Evolutionary conservation across 192 early-diverging fungal species (phyloP).

Genomic region (Kappamyces sp.): DNA sequence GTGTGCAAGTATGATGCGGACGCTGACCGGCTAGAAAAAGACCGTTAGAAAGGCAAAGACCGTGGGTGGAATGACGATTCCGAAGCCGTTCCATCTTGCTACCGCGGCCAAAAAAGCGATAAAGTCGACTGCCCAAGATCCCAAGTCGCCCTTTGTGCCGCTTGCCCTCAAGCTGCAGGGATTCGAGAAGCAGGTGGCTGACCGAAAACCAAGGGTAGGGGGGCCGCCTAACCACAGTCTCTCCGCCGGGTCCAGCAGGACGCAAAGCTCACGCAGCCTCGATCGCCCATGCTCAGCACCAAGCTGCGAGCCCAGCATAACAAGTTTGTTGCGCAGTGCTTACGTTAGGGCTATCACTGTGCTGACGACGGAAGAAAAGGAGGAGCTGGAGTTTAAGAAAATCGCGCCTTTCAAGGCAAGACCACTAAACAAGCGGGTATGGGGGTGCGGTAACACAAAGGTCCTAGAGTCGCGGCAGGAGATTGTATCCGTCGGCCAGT

Average conservation of each 20-base stretch:
- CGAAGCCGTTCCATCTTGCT: slow-evolving; percentile 45
- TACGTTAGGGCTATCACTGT: slow-evolving; percentile 12
- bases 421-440: slow-evolving; percentile 32
- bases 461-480: slow-evolving; percentile 23
- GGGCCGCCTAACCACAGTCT: no score
- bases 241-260: background rate
- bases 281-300: slow-evolving; percentile 39
- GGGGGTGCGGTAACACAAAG: background rate
- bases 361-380: slow-evolving; percentile 26
- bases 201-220: slow-evolving; percentile 8
- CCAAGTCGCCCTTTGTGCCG: slow-evolving; percentile 40
- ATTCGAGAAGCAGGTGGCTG: slow-evolving; percentile 27
- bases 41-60: slow-evolving; percentile 16
- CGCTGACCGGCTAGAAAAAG: slow-evolving; percentile 17
- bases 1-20: background rate
- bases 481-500: slow-evolving; percentile 17
- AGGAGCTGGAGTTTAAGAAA: slow-evolving; percentile 27
- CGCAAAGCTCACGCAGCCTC: slow-evolving; percentile 31
- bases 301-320: slow-evolving; percentile 30
- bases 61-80: slow-evolving; percentile 35
- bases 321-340: slow-evolving; percentile 23
- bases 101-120: slow-evolving; percentile 15
- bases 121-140: slow-evolving; percentile 6
- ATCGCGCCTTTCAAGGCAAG: slow-evolving; percentile 41
- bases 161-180: slow-evolving; percentile 30